Evolutionary conservation across 352 stramenopile genomes (phyloP), one percentile per base, ranked within the genome.

Genomic region (Pythium biforme): DNA sequence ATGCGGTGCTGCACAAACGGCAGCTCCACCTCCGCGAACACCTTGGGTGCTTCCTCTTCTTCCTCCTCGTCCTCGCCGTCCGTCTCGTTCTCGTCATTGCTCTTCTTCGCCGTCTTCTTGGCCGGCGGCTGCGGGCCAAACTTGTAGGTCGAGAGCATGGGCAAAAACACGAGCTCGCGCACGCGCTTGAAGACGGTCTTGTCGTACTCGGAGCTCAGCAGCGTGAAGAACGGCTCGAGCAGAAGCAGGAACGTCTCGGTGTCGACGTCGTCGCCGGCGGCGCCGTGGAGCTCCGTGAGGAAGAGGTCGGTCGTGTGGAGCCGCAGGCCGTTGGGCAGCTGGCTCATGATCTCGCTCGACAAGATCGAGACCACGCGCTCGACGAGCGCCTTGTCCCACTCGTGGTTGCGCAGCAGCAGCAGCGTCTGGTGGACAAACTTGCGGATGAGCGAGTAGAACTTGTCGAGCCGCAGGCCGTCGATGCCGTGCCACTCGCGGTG

Each of bases 401-500:
- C 66, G 57, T 91, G 72, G 53, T 73, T 62, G 31, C 74, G 66
- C 54, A 92, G 62, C 20, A 94, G 69, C 59, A 73, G 68, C 25
- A 94, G 69, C 15, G 70, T 79, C 64, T 94, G 72, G 63, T 81
- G 80, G 57, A 94, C 74, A 56, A 92, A 89, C 58, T 92, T 90
- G 52, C 86, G 86, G 53, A 92, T 79, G 7, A 94, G 71, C 53
- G 79, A 81, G 80, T 94, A 94, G 55, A 92, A 94, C 68, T 94
- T 94, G 68, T 94, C 86, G 52, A 92, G 70, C 1, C 85, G 78
- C 22, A 94, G 83, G 31, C 83, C 83, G 69, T 94, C 86, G 34
- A 94, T 78, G 46, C 86, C 86, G 67, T 92, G 86, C 86, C 86
- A 94, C 63, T 94, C 86, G 45, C 83, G 81, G 59, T 90, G 86